Evolutionary conservation across 2,329 filamentous ascomycete genomes (phyloP).

Genomic region (Chalaropsis ovoidea): DNA sequence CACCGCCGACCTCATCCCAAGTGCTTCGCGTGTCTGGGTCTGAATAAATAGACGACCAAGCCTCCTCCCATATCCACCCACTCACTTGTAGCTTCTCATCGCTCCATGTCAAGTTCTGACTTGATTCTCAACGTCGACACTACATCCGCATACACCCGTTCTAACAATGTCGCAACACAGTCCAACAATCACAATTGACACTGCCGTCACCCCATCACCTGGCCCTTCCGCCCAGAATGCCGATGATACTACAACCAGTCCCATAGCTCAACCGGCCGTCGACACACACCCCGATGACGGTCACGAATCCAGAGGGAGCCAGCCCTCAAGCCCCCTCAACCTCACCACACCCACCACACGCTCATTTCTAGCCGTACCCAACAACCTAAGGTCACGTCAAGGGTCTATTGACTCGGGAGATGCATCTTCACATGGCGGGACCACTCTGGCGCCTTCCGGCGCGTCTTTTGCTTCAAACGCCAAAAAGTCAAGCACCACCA

Average conservation of each 20-base stretch:
- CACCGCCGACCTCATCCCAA: not conserved
- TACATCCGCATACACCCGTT: not conserved
- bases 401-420: conserved; percentile 62
- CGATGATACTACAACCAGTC: conserved; percentile 37
- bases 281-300: conserved; percentile 30
- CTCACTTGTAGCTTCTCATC: not conserved
- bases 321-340: conserved; percentile 63
- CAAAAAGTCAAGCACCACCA: conserved; percentile 35
- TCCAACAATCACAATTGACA: conserved; percentile 48
- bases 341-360: conserved; percentile 46
- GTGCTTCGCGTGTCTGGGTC: not conserved
- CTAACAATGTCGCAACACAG: conserved; percentile 30
- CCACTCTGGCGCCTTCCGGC: conserved; percentile 45
- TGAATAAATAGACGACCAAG: not conserved
- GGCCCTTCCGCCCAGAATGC: conserved; percentile 32
- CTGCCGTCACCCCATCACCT: conserved; percentile 32
- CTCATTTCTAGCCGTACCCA: conserved; percentile 56
- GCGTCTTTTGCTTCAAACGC: conserved; percentile 38
- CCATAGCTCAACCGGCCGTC: conserved; percentile 42
- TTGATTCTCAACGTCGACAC: not conserved
- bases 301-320: conserved; percentile 43
- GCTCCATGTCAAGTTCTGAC: not conserved
- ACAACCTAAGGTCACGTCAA: conserved; percentile 50
- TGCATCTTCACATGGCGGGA: conserved; percentile 51
- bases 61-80: not conserved